Evolutionary conservation across 2,329 filamentous ascomycete genomes (phyloP), one percentile per base, ranked within the genome.

Genomic region (Dactylellina sp.): DNA sequence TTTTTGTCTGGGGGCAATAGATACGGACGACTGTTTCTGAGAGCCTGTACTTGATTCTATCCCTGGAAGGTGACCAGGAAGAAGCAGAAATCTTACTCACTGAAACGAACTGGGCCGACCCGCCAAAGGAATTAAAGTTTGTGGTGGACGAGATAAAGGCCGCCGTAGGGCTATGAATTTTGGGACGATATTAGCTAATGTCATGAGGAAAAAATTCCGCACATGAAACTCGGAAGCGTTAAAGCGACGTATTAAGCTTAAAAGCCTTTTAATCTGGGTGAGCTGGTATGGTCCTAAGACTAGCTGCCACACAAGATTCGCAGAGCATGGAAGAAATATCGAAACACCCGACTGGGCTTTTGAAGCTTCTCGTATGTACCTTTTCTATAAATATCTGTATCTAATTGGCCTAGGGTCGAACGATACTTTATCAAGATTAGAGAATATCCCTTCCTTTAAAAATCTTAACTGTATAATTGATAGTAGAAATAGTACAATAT

Each of bases 11-110:
- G 24, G 18, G n/a, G 22, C 16, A 59, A 52, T 37, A 74, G 70
- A 74, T 74, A 55, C 70, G 70, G 46, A 74, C 22, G 22, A 44
- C 49, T 18, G 71, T 75, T 60, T 40, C 63, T 37, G 71, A 75
- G 62, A 70, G 57, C n/a, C 25, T 75, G 39, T 75, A 70, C 44
- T 42, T 75, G 56, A 70, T 70, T 22, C 20, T 75, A 56, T 75
- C 71, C 25, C 42, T 68, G n/a, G 71, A 75, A 18, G 71, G 63
- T 7, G 64, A 60, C 22, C 59, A 64, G 22, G 71, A 75, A 39
- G 71, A 75, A 12, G 63, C 28, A 11, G 71, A 75, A 16, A 37
- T 64, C 12, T 59, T 75, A 25, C 62, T 75, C 18, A 49, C 52
- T 16, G 71, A 75, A 2, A 64, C 71, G 16, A 70, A 68, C 42